Base-by-base conservation (phyloP, 495 filamentous ascomycete genomes). In the Cercophora sp. region DNA sequence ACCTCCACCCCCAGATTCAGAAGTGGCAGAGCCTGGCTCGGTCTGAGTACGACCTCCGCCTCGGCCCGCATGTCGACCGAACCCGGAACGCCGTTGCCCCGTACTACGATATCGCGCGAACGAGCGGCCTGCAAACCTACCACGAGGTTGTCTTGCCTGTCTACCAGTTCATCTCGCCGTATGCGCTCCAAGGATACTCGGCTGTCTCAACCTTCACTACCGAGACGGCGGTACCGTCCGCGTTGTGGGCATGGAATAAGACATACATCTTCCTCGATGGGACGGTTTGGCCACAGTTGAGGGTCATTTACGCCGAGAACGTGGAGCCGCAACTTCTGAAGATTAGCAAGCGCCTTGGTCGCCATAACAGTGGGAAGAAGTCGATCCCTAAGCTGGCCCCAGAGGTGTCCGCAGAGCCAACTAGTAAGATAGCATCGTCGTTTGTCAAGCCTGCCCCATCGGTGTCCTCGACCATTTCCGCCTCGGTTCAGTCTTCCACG, bases 311-410 rank as follows among this genome's bases (percentile, higher is more conserved):
- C 58, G 84, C 85, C 26, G 82, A 93, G 63, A 93, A 92, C 57
- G 92, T 99, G 6, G 91, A 96, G 70, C 94, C 94, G 9, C 93
- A 99, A 64, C 78, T 99, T 1, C 81, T 93, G 42, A 87, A 89
- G 56, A 97, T 99, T 55, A 84, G 89, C 11, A 86, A 96, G 70
- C 80, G 92, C 8, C 79, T 98, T 13, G 93, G 91, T 5, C 79
- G 88, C 51, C 91, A 96, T 69, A 81, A 43, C 47, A 59, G 48
- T 32, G 44, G 52, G 43, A 66, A 62, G 41, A 68, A 67, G 48
- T 44, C 57, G 5, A 50, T 61, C 13, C 58, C 62, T 8, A 68
- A 61, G 54, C 24, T 57, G 1, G 20, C 46, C 8, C 18, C 34
- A 9, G 65, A 63, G 19, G 22, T 41, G 9, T 37, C 52, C 9